Conservation (phyloP, 352 stramenopile genomes). For the Pythium brassicae region DNA sequence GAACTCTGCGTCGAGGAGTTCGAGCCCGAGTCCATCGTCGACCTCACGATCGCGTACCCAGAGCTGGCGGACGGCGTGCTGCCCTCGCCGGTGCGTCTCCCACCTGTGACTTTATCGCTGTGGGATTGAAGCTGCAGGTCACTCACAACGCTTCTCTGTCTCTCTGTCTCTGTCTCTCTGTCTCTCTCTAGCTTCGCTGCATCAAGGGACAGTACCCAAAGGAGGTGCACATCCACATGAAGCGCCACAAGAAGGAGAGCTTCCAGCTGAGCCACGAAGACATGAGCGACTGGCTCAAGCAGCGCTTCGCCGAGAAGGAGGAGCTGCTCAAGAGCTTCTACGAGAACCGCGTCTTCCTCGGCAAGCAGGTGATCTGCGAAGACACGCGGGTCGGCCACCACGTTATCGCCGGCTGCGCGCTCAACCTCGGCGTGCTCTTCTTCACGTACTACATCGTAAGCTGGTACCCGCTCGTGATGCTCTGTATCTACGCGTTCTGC, state of each 20-base stretch:
- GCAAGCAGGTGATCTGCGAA: constrained; percentile 28
- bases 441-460: constrained; percentile 27
- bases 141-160: background rate
- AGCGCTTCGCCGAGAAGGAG: constrained; percentile 71
- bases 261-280: constrained; percentile 36
- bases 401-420: constrained; percentile 18
- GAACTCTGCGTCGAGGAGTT: constrained; percentile 61
- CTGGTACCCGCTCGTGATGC: constrained; percentile 23
- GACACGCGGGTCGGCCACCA: constrained; percentile 22
- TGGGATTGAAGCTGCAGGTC: background rate
- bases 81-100: constrained; percentile 46
- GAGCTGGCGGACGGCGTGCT: constrained; percentile 64
- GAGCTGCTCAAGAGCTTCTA: constrained; percentile 65
- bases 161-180: background rate
- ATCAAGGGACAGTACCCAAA: constrained; percentile 56
- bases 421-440: constrained; percentile 37
- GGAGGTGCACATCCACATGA: constrained; percentile 73
- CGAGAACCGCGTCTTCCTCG: constrained; percentile 39
- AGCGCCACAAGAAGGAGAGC: constrained; percentile 40
- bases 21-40: constrained; percentile 61
- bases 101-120: background rate
- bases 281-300: constrained; percentile 60
- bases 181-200: constrained; percentile 34
- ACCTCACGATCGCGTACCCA: constrained; percentile 74
- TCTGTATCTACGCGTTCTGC: constrained; percentile 30